Percentiles rank a stretch among this genome's conserved stretches.
Conservation (phyloP, 257 asterid species). For the Solanum clarkiae region DNA sequence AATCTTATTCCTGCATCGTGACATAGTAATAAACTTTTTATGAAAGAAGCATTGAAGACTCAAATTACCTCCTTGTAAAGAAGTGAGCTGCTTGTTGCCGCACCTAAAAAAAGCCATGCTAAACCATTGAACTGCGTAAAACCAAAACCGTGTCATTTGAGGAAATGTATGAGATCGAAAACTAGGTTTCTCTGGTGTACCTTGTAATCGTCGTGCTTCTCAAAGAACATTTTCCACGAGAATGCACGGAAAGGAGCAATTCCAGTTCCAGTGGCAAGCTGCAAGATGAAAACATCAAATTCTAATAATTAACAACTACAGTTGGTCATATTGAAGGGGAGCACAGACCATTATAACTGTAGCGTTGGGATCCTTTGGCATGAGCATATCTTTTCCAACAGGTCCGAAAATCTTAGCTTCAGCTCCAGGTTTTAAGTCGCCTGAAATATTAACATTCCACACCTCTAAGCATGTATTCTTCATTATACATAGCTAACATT, state of each 20-base stretch:
- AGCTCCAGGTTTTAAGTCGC: constrained; percentile 79
- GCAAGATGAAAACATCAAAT: neutral
- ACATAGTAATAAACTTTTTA: neutral
- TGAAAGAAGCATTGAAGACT: neutral
- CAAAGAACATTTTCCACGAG: constrained; percentile 95
- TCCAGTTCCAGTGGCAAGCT: constrained; percentile 97
- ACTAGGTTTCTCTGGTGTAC: constrained; percentile 7
- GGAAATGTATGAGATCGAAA: too few relatives aligned
- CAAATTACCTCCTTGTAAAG: constrained; percentile 78
- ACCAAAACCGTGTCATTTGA: neutral
- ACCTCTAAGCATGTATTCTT: neutral
- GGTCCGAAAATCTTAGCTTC: constrained; percentile 87
- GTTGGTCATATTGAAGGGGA: neutral
- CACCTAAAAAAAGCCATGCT: constrained; percentile 98
- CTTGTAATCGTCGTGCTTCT: constrained; percentile 82
- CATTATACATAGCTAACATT: neutral
- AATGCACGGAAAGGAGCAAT: constrained; percentile 93
- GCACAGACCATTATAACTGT: constrained; percentile 52
- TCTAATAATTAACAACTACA: neutral
- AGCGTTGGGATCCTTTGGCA: constrained; percentile 95
- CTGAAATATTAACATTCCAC: constrained; percentile 21
- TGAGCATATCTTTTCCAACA: constrained; percentile 93
- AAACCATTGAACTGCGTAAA: constrained; percentile 71
- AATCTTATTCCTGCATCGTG: neutral
- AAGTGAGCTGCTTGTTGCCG: constrained; percentile 82